Base-by-base conservation (phyloP, 306 rosid species). In the Corylus avellana region DNA sequence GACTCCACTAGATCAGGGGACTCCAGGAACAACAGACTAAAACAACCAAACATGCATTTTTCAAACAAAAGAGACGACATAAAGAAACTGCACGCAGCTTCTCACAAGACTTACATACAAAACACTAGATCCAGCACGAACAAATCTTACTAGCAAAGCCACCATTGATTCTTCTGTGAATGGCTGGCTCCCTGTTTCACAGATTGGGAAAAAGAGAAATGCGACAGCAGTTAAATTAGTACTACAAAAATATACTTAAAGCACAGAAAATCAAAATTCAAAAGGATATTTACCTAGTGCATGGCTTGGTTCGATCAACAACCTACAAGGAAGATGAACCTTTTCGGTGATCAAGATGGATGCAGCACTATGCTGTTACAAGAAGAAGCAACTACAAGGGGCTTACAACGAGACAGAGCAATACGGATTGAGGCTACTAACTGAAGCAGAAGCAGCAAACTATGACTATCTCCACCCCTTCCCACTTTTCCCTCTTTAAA, bases 401-500 rank as follows among this genome's bases (percentile, higher is more conserved):
- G 55, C 18, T 35, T 67, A 74, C 39, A 50, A 72, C 64, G 73
- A 68, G 70, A 80, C 25, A 22, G 25, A 22, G 25, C 25, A 22
- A 22, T 22, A 22, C 77, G 25, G 82, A 77, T 58, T 77, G 50
- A 77, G 77, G 67, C 80, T 77, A 91, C 42, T 29, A 72, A 57
- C 55, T 55, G 76, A 77, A 74, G 83, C 75, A 32, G 78, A 81
- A 64, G 77, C 79, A 77, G 76, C 84, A 64, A 78, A 57, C 42
- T 75, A 76, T 73, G 48, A 86, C 59, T 22, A 72, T 73, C 77
- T 12, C 58, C 68, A 74, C 78, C 72, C 85, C 86, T 87, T 84
- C 87, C 91, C 80, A 81, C 87, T 89, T 88, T 92, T 88, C 91
- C 85, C 78, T 83, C 84, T 61, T 56, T 88, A 92, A 91, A 90